Evolutionary conservation across 108 stramenopile genomes (phyloP).

Genomic region (Cyclotella atomus): DNA sequence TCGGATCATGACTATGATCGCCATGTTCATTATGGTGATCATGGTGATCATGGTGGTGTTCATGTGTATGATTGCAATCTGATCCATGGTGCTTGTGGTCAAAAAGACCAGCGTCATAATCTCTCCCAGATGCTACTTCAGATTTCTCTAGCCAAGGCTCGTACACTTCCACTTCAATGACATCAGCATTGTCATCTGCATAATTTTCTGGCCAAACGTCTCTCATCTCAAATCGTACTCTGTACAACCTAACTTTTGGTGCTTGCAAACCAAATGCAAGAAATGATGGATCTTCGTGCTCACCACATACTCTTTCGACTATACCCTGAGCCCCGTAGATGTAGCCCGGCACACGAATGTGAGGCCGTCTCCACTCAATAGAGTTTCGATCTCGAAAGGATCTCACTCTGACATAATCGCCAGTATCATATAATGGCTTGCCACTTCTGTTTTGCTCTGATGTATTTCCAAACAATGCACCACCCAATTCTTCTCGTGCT

Average conservation of each 20-base stretch:
- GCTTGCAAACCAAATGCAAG: slow-evolving; percentile 49
- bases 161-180: slow-evolving; percentile 58
- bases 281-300: slow-evolving; percentile 54
- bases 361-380: slow-evolving; percentile 55
- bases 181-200: slow-evolving; percentile 17
- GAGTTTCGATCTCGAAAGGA: slow-evolving; percentile 11
- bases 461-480: slow-evolving; percentile 30
- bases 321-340: slow-evolving; percentile 53
- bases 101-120: slow-evolving; percentile 38
- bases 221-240: slow-evolving; percentile 38
- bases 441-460: not conserved
- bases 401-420: slow-evolving; percentile 54
- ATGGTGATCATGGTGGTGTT: slow-evolving; percentile 12
- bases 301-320: slow-evolving; percentile 45
- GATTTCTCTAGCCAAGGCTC: slow-evolving; percentile 58
- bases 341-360: slow-evolving; percentile 62
- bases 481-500: slow-evolving; percentile 30
- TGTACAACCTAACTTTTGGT: slow-evolving; percentile 45
- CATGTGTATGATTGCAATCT: slow-evolving; percentile 28
- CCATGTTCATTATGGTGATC: slow-evolving; percentile 21
- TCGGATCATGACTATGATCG: slow-evolving; percentile 45
- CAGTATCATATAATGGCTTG: slow-evolving; percentile 30
- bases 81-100: slow-evolving; percentile 42
- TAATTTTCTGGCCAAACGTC: slow-evolving; percentile 48
- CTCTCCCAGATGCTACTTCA: slow-evolving; percentile 27